Base-by-base conservation (phyloP, 2,329 filamentous ascomycete genomes). In the Colletotrichum tabaci region DNA sequence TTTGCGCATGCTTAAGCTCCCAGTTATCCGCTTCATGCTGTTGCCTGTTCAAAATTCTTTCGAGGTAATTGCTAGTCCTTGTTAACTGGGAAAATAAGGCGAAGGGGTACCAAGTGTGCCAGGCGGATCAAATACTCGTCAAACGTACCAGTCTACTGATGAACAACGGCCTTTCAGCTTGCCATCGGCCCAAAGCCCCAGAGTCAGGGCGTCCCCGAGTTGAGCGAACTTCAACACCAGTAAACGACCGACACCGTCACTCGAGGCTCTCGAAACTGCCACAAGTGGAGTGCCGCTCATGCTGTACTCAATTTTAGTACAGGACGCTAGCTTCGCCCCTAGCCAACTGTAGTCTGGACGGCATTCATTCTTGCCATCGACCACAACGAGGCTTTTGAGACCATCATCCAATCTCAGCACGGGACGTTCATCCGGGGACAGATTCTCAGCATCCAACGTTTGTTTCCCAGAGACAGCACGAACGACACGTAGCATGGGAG, bases 271-370 rank as follows among this genome's bases (percentile, higher is more conserved):
- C 3, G n/a, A 40, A 40, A 71, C 40, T 0, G 3, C 35, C 38
- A 23, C 61, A 13, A 65, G 2, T 7, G 47, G 49, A 23, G 56
- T 23, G 18, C n/a, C 26, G 0, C 5, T 35, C 21, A 30, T 15
- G 5, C 53, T 42, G 15, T 66, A 61, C 15, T 4, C 1, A 15
- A 72, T 52, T 21, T n/a, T 50, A 8, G 5, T 6, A 18, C 70
- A 72, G 4, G 23, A 50, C 18, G 46, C 61, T 16, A 71, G 12
- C 42, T 66, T 72, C 13, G 62, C 61, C 2, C 71, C 70, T 4
- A 72, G 35, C 70, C 70, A 72, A 7, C 40, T 35, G 15, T 56
- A 61, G 4, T 53, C 53, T n/a, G 52, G 49, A 38, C 21, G 56
- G 5, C 15, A 15, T 44, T 50, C 16, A 10, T 23, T n/a, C 9